Base-by-base conservation (phyloP, 139 green algal genomes). In the Auxenochlorella pyrenoidosa region DNA sequence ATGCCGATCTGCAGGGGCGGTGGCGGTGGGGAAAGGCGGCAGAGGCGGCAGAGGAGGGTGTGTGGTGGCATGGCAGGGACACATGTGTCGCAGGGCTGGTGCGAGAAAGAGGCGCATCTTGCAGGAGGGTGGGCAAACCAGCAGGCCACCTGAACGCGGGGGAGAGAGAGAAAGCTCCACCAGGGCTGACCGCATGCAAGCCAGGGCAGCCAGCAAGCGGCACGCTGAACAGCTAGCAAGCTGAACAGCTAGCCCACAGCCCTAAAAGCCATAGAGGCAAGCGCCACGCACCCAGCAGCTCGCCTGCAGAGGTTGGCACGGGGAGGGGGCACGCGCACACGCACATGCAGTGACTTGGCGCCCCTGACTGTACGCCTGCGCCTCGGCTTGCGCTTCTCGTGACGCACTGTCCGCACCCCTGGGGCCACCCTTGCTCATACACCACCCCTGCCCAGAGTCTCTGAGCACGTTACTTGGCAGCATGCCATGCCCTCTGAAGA, bases 1-100 rank as follows among this genome's bases (percentile, higher is more conserved):
- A 58, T 92, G 75, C 16, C 79, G 71, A 41, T 90, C 89, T 90
- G 86, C 54, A 58, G 47, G 47, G 12, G n/a, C n/a, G n/a, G n/a
- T n/a, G n/a, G n/a, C n/a, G n/a, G n/a, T n/a, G n/a, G 12, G 12
- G 8, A 63, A 8, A 59, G 1, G 41, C 4, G 34, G 79, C 54
- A 22, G 2, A 63, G 60, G 36, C 10, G 47, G 34, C 28, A 34
- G 79, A 58, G 22, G 68, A 43, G 58, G 79, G 79, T 32, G 54
- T 68, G 60, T n/a, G 60, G 24, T 68, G 60, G 22, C 8, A 28
- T 8, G 47, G 47, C 47, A 54, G 47, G 47, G 47, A 6, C 47
- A 10, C 47, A 54, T 54, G 47, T 10, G 47, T 54, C 47, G 10
- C 47, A 54, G 47, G n/a, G 47, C 10, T 54, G 47, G 10, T 54